Conservation (phyloP, 805 yeast species). For the Clavispora santaluciae region DNA sequence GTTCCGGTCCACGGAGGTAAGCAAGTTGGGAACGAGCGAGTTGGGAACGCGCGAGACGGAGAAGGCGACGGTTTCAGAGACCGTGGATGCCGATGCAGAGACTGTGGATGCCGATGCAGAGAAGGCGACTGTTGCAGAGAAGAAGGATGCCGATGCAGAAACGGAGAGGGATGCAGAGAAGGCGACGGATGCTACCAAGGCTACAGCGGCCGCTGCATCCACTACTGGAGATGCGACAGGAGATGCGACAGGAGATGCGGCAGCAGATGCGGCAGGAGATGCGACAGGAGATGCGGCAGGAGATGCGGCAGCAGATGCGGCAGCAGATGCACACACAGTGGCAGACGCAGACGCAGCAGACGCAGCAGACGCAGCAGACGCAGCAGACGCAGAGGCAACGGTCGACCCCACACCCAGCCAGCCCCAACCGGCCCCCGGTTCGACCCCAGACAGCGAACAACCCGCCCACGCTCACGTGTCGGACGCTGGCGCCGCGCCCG, state of each 20-base stretch:
- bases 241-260: too few species aligned
- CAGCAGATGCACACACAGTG: background rate
- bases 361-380: background rate
- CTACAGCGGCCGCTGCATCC: too few species aligned
- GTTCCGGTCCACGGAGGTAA: constrained; percentile 3
- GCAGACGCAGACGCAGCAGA: background rate
- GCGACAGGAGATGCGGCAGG: too few species aligned
- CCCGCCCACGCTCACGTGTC: background rate
- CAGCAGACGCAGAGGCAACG: background rate
- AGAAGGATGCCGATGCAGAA: background rate
- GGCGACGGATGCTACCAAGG: background rate
- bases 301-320: background rate
- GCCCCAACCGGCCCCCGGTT: background rate
- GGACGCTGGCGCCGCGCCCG: constrained; percentile 1
- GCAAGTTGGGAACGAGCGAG: too few species aligned
- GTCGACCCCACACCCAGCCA: too few species aligned
- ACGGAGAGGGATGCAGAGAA: background rate
- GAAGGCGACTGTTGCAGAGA: background rate
- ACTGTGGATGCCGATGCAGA: too few species aligned
- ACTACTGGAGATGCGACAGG: too few species aligned
- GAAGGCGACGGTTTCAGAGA: too few species aligned
- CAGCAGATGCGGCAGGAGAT: too few species aligned
- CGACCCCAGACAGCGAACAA: too few species aligned
- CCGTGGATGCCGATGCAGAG: too few species aligned
- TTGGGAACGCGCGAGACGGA: too few species aligned